Conservation (phyloP, 2,329 filamentous ascomycete genomes). For the Ceratocystis eucalypticola region DNA sequence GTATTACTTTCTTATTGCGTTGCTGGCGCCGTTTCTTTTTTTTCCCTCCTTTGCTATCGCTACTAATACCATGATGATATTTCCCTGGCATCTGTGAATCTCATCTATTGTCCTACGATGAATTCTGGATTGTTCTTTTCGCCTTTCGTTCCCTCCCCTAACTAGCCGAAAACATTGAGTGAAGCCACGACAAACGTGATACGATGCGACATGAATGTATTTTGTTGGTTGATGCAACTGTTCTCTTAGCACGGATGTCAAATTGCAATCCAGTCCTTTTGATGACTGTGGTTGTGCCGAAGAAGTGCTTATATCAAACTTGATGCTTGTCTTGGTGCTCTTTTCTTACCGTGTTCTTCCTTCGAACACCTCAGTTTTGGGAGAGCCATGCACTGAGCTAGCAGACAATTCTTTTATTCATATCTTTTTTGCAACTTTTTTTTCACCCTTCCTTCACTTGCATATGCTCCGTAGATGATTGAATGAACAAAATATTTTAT, state of each 20-base stretch:
- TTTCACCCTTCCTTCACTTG: too few relatives aligned
- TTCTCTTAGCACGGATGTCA: conserved; percentile 83
- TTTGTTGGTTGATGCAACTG: conserved; percentile 12
- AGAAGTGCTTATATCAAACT: conserved; percentile 84
- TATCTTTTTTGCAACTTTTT: too few relatives aligned
- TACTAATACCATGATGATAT: conserved; percentile 20
- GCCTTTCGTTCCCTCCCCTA: background rate
- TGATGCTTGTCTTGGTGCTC: conserved; percentile 17
- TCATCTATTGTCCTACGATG: too few relatives aligned
- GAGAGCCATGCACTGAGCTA: conserved; percentile 5
- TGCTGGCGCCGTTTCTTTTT: background rate
- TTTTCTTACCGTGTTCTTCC: background rate
- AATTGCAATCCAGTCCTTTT: conserved; percentile 82
- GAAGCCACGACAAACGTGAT: background rate
- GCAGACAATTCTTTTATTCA: conserved; percentile 10
- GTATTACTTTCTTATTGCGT: background rate
- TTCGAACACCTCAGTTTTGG: background rate
- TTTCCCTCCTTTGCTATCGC: background rate
- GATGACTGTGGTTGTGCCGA: conserved; percentile 94
- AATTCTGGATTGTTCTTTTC: too few relatives aligned
- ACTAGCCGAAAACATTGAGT: background rate
- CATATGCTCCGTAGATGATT: too few relatives aligned
- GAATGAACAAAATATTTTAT: background rate
- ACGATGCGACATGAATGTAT: background rate
- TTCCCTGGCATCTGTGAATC: background rate